Base-by-base conservation (phyloP, 768 basidiomycete species). In the Rhodosporidiobolus odoratus region DNA sequence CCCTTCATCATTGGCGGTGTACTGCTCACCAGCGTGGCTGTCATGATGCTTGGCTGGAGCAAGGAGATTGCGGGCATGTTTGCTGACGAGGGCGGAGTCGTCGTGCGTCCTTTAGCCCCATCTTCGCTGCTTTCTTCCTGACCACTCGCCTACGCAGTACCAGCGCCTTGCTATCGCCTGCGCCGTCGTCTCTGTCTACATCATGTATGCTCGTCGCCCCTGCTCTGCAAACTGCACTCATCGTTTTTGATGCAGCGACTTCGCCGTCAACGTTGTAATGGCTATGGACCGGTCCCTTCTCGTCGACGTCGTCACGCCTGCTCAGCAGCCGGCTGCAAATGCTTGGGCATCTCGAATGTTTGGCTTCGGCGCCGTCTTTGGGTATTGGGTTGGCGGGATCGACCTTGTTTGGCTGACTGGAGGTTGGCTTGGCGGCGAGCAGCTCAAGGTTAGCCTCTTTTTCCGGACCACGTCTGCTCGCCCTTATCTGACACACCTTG, bases 281-380 rank as follows among this genome's bases (percentile, higher is more conserved):
- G 91, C 92, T 1, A 86, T 92, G 27, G 92, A 96, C 78, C 89
- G 94, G 58, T 91, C 93, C 0, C 84, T 96, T 16, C 82, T 97
- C 13, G 91, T 98, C 1, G 94, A 98, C 77, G 89, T 85, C 0
- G 79, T 95, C 7, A 88, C 92, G 0, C 81, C 89, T 0, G 78
- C 84, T 2, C 82, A 86, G 34, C 94, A 98, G 78, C 86, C 92
- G 10, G 82, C 84, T 15, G 93, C 90, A 1, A 96, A 94, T 77
- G 94, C 94, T 0, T 98, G 94, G 94, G 94, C 92, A 1, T 91
- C 90, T 1, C 82, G 89, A n/a, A 94, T 96, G 91, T 81, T 89
- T 54, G 91, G 90, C 2, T 76, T 93, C 35, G 94, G 94, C 17
- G 90, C 65, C 10, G 74, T 75, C 13, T 72, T 71, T 21, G 74